phyloP scores from a whole-genome alignment of 2,329 filamentous ascomycete genomes.

The Fusarium metavorans region DNA sequence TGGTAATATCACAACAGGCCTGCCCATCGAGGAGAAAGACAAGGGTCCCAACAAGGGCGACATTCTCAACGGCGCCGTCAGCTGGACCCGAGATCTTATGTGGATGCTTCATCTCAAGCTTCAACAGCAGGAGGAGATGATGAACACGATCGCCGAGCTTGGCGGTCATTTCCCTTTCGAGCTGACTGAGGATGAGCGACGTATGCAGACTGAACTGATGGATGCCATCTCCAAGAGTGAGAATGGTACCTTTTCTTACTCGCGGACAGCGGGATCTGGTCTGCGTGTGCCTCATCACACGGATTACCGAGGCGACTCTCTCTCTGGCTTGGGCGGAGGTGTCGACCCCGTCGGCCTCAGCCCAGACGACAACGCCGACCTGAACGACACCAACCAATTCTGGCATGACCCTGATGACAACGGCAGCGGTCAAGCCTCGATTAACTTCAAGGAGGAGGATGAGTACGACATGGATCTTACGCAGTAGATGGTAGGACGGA shows the following conservation, averaged over 20 bases:
- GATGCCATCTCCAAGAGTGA: conserved; percentile 89
- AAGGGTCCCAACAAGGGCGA: conserved; percentile 99
- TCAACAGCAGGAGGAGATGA: conserved; percentile 89
- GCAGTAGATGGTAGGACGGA: conserved; percentile 37
- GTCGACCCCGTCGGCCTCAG: conserved; percentile 54
- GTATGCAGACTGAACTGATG: conserved; percentile 93
- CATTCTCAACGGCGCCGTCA: conserved; percentile 95
- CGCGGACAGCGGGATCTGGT: conserved; percentile 83
- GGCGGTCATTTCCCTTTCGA: conserved; percentile 84
- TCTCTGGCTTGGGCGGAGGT: conserved; percentile 61
- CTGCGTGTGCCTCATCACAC: conserved; percentile 94
- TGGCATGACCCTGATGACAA: conserved; percentile 80
- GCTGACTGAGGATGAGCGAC: conserved; percentile 89
- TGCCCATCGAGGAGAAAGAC: conserved; percentile 96
- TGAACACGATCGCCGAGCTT: conserved; percentile 78
- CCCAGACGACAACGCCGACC: conserved; percentile 58
- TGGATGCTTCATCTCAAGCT: conserved; percentile 94
- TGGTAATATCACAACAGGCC: conserved; percentile 89
- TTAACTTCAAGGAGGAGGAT: conserved; percentile 94
- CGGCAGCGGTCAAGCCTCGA: conserved; percentile 72
- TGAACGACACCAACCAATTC: conserved; percentile 66
- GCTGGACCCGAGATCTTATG: conserved; percentile 98
- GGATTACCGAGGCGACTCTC: conserved; percentile 85
- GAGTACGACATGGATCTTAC: conserved; percentile 87
- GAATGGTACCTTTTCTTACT: conserved; percentile 81